These are phyloP conservation scores for Trypanosoma theileri DNA, from an alignment of 208 protist species.

Conservation along the genomic window DNA sequence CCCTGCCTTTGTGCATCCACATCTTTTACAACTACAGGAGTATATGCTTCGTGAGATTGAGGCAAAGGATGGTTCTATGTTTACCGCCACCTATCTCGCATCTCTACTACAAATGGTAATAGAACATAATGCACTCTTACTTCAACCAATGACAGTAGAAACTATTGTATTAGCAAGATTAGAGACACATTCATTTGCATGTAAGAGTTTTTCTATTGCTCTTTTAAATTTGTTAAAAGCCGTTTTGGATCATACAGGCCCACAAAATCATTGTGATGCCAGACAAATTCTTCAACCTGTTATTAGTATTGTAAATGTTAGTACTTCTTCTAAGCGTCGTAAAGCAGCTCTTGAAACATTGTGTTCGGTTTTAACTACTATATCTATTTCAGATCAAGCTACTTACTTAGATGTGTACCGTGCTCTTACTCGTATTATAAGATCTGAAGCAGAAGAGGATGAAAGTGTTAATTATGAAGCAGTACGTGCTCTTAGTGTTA, in stretches of 20 bases:
- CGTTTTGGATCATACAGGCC: constrained; percentile 67
- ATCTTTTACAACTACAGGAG: constrained; percentile 71
- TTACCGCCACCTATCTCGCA: constrained; percentile 64
- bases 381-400: constrained; percentile 51
- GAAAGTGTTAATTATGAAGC: constrained; percentile 63
- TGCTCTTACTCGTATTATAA: constrained; percentile 74
- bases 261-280: constrained; percentile 58
- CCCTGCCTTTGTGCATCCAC: constrained; percentile 65
- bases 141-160: constrained; percentile 62
- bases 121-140: constrained; percentile 67
- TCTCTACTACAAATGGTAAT: constrained; percentile 64
- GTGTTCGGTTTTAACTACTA: constrained; percentile 69
- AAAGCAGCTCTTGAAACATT: constrained; percentile 74
- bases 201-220: constrained; percentile 65
- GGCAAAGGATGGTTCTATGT: constrained; percentile 73
- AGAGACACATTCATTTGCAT: constrained; percentile 68
- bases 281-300: constrained; percentile 54
- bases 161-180: constrained; percentile 62
- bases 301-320: constrained; percentile 67
- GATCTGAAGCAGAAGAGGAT: constrained; percentile 74
- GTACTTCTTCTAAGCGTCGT: constrained; percentile 68
- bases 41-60: constrained; percentile 86
- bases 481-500: constrained; percentile 71
- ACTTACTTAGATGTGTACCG: constrained; percentile 67
- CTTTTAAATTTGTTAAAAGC: constrained; percentile 70